Conservation (phyloP, 2,329 filamentous ascomycete species). For the Microdochium bolleyi region DNA sequence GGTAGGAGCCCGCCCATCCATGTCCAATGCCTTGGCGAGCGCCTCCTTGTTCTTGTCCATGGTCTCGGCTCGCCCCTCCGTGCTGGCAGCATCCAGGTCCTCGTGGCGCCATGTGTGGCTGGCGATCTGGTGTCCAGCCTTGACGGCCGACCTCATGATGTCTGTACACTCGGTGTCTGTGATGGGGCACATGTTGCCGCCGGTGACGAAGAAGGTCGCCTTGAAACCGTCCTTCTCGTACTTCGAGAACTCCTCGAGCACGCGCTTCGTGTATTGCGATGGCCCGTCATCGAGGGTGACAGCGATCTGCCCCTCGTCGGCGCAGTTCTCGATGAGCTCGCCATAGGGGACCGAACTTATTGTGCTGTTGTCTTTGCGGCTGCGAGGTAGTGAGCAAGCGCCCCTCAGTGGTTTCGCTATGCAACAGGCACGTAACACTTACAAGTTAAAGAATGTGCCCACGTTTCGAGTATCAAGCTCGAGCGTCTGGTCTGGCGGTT, state of each 20-base stretch:
- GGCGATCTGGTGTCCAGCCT: conserved; percentile 22
- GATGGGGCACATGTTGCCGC: conserved; percentile 12
- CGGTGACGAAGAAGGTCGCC: conserved; percentile 23
- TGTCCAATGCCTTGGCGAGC: neutral
- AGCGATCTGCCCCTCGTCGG: conserved; percentile 3
- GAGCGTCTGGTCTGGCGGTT: no score
- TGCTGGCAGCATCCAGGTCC: neutral
- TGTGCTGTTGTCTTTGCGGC: neutral
- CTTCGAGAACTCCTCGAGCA: neutral
- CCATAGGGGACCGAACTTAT: conserved; percentile 14
- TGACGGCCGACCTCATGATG: conserved; percentile 17
- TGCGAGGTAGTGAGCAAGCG: neutral
- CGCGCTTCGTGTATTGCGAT: neutral
- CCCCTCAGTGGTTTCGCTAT: neutral
- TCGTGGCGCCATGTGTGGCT: conserved; percentile 22
- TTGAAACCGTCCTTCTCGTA: conserved; percentile 7
- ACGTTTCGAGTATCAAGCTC: no score
- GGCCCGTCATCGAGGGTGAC: neutral
- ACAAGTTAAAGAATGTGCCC: neutral
- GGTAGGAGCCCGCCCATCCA: conserved; percentile 13
- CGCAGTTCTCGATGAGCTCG: conserved; percentile 18
- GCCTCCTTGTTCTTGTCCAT: neutral
- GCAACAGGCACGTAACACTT: neutral
- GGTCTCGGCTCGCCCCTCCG: conserved; percentile 9
- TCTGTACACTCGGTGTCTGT: neutral